A percentile compares a stretch with the other conserved stretches of the same genome.
Conservation (phyloP, 768 basidiomycete genomes). For the Leccinum barrowsii region DNA sequence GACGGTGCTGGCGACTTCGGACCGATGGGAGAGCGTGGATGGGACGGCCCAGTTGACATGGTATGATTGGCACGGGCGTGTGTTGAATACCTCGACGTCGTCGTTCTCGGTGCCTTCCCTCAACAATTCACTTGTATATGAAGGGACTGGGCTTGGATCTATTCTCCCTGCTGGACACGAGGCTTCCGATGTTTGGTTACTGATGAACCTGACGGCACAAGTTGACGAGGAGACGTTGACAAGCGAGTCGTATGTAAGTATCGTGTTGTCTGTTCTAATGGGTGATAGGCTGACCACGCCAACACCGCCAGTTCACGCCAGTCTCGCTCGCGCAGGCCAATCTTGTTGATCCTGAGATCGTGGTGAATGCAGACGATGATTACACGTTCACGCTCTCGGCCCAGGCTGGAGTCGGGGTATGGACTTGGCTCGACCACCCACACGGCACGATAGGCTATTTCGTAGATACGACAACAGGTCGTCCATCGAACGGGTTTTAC, state of each 20-base stretch:
- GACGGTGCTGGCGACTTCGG: constrained; percentile 49
- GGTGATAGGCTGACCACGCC: background rate
- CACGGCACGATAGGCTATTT: constrained; percentile 52
- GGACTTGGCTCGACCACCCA: constrained; percentile 62
- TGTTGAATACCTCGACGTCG: constrained; percentile 35
- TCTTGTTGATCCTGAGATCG: no score
- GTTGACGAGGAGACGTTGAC: constrained; percentile 39
- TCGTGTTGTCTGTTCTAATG: background rate
- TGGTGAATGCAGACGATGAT: constrained; percentile 16
- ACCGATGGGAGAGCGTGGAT: constrained; percentile 44
- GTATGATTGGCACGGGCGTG: constrained; percentile 52
- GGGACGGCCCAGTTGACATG: constrained; percentile 51
- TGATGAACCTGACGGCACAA: constrained; percentile 46
- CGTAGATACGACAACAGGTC: constrained; percentile 38
- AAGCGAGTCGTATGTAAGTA: constrained; percentile 51
- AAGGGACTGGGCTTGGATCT: constrained; percentile 37
- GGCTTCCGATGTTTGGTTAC: constrained; percentile 47
- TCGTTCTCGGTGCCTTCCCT: constrained; percentile 44
- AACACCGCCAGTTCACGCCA: constrained; percentile 46
- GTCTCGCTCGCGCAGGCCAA: no score
- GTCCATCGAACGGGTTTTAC: constrained; percentile 51
- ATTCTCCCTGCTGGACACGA: constrained; percentile 44
- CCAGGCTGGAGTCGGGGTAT: constrained; percentile 49
- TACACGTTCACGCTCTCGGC: constrained; percentile 52
- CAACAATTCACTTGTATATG: constrained; percentile 46